Evolutionary conservation across 2,329 filamentous ascomycete species (phyloP).

Genomic region (Penicillium sp.): DNA sequence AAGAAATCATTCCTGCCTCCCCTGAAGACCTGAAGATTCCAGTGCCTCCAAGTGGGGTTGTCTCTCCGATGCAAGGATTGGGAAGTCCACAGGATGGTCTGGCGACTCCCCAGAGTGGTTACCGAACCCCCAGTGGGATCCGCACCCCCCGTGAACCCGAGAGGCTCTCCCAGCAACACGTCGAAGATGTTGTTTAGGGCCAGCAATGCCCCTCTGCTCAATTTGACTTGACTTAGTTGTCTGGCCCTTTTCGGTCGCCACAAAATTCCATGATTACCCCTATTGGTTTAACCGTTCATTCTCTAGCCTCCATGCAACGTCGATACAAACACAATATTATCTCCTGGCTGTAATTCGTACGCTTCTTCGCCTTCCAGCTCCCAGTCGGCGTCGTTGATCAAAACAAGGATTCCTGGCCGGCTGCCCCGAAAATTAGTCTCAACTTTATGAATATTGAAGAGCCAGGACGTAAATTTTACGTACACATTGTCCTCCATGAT

Average conservation of each 20-base stretch:
- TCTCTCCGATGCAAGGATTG: conserved; percentile 47
- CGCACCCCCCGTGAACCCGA: conserved; percentile 46
- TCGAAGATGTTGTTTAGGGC: conserved; percentile 44
- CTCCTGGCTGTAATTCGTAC: conserved; percentile 77
- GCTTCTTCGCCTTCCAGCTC: conserved; percentile 92
- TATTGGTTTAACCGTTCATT: background rate
- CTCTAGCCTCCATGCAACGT: conserved; percentile 85
- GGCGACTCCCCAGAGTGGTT: conserved; percentile 46
- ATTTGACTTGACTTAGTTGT: background rate
- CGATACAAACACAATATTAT: conserved; percentile 94
- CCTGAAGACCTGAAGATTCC: conserved; percentile 81
- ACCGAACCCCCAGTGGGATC: conserved; percentile 28
- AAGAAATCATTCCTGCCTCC: conserved; percentile 70
- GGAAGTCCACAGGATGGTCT: conserved; percentile 41
- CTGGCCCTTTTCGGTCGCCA: background rate
- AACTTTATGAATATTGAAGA: conserved; percentile 6
- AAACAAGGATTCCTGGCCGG: conserved; percentile 88
- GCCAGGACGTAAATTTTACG: conserved; percentile 42
- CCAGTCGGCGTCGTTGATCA: conserved; percentile 99
- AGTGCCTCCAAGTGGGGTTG: conserved; percentile 60
- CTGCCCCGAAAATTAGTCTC: conserved; percentile 49
- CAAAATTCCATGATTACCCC: background rate
- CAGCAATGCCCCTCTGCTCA: background rate
- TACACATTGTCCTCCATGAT: conserved; percentile 86
- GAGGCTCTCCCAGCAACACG: conserved; percentile 46